These are phyloP conservation scores for Phytopythium kandeliae DNA, from an alignment of 352 stramenopile species.

Conservation along the genomic window DNA sequence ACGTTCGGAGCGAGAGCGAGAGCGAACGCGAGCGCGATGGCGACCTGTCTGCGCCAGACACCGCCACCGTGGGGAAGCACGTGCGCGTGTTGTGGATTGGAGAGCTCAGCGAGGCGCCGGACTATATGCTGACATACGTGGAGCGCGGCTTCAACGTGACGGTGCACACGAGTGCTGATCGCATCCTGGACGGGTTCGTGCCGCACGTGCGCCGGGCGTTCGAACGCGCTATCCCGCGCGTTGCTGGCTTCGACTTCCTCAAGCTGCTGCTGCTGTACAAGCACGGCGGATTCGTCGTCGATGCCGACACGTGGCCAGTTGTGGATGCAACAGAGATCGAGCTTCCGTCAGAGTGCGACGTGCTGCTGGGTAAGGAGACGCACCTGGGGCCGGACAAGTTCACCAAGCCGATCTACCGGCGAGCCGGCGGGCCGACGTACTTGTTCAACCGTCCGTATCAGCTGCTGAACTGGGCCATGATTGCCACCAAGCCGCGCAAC, in stretches of 20 bases:
- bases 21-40: not conserved
- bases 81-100: constrained; percentile 16
- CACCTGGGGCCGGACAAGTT: not conserved
- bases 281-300: constrained; percentile 7
- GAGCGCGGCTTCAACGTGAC: constrained; percentile 8
- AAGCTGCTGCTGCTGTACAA: constrained; percentile 17
- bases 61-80: not conserved
- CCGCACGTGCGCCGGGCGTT: constrained; percentile 10
- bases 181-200: constrained; percentile 10
- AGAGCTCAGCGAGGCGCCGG: constrained; percentile 3
- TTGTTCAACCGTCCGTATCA: constrained; percentile 9
- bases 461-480: constrained; percentile 14
- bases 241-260: constrained; percentile 13
- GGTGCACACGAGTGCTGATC: constrained; percentile 5
- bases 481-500: constrained; percentile 4
- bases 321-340: not conserved
- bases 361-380: constrained; percentile 13
- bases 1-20: not conserved
- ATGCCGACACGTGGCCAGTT: constrained; percentile 7
- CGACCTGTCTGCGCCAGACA: not conserved
- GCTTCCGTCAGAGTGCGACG: constrained; percentile 4
- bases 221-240: constrained; percentile 6
- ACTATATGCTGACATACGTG: not conserved
- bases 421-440: not conserved
- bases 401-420: constrained; percentile 1